A percentile compares a stretch with the other conserved stretches of the same genome.
phyloP scores from a whole-genome alignment of 768 basidiomycete species.

The Tricholoma terreum region DNA sequence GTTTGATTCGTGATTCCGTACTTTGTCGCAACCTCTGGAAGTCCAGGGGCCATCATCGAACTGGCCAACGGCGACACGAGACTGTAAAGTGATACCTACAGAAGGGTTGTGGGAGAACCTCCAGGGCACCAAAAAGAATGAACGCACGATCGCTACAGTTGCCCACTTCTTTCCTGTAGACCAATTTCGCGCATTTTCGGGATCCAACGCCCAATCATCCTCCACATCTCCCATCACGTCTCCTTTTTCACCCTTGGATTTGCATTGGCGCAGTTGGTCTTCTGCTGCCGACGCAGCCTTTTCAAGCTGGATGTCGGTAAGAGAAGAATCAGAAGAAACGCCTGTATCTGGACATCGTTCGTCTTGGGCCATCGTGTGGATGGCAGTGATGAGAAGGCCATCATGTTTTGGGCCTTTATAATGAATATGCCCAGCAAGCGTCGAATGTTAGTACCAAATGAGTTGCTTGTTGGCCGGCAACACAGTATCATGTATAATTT shows the following conservation, averaged over 20 bases:
- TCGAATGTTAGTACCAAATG: too few relatives aligned
- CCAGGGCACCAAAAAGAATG: background rate
- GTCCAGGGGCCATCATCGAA: conserved; percentile 73
- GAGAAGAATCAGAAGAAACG: too few relatives aligned
- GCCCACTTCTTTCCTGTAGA: conserved; percentile 56
- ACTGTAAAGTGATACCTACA: conserved; percentile 58
- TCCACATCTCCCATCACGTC: conserved; percentile 33
- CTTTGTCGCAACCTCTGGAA: conserved; percentile 51
- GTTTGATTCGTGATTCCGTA: conserved; percentile 55
- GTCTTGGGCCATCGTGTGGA: conserved; percentile 11
- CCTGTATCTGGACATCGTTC: conserved; percentile 7
- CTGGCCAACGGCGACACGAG: conserved; percentile 45
- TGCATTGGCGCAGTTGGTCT: too few relatives aligned
- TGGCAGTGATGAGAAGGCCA: too few relatives aligned
- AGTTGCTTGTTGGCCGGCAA: too few relatives aligned
- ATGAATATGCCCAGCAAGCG: too few relatives aligned
- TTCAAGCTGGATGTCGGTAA: too few relatives aligned
- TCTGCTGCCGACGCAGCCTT: too few relatives aligned
- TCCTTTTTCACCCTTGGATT: conserved; percentile 31
- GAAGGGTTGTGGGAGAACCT: background rate
- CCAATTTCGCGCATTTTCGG: conserved; percentile 71
- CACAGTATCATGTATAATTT: too few relatives aligned
- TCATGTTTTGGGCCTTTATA: too few relatives aligned
- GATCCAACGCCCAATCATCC: conserved; percentile 58
- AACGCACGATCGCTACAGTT: conserved; percentile 48